Base-by-base conservation (phyloP, 1,139 yeast species). In the Debaryomyces sp. region DNA sequence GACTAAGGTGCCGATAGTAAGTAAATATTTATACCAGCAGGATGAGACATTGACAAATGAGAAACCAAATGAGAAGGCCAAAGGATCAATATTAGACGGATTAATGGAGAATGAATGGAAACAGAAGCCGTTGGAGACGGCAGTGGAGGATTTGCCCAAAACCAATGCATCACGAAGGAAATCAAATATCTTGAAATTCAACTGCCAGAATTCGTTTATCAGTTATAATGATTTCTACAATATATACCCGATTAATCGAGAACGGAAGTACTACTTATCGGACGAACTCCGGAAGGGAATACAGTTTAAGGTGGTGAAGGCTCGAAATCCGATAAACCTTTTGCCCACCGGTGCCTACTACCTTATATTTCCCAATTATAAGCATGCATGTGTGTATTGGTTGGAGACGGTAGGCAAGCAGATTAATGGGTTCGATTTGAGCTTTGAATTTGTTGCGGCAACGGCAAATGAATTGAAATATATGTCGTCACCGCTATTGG, bases 311-410 rank as follows among this genome's bases (percentile, higher is more conserved):
- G 71, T 74, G 2, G 66, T 80, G 7, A 77, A 84, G 50, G 77
- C 77, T 12, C 63, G 90, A 49, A 68, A 78, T 50, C 81, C 82
- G 0, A 46, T 59, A 2, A 74, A 68, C 22, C 63, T 85, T 34
- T 55, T 67, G 26, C 77, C 79, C 38, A 65, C 72, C 53, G 75
- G 78, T 43, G 73, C 77, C 2, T 84, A 83, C 60, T 84, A 76
- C 58, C 64, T 85, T 35, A 61, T 80, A 3, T 85, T 85, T 56
- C 68, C 71, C 4, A 64, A 68, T 38, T 62, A 66, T 44, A 67
- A 71, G 29, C 78, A 77, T 21, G 89, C 89, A 0, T 72, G 81
- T 26, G 68, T 71, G 3, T 85, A 77, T 60, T 68, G 67, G 58
- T 57, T 70, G 15, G 87, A 82, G 56, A 80, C 86, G 0, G 51